phyloP scores from a whole-genome alignment of 768 basidiomycete genomes.

The Boletus rubroflammeus region DNA sequence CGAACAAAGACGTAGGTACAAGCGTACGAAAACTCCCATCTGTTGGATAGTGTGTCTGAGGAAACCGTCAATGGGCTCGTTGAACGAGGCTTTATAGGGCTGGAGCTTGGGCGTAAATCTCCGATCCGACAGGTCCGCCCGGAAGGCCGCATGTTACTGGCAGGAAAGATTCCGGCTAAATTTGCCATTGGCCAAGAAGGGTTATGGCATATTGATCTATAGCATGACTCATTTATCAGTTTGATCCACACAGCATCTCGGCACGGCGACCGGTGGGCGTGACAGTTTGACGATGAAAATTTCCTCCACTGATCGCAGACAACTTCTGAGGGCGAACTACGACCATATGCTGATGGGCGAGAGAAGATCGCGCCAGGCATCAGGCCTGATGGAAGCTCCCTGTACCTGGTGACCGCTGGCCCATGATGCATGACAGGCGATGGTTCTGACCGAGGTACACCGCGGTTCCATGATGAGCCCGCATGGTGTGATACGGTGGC shows the following conservation, averaged over 20 bases:
- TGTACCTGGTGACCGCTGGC: not conserved
- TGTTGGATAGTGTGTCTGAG: constrained; percentile 30
- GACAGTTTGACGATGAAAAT: not conserved
- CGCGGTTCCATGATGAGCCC: not conserved
- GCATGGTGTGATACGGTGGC: not conserved
- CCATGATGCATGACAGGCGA: not conserved
- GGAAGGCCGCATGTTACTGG: constrained; percentile 20
- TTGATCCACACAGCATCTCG: not conserved
- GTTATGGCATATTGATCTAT: constrained; percentile 8
- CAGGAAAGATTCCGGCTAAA: constrained; percentile 5
- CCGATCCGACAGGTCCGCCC: constrained; percentile 23
- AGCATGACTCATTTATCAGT: constrained; percentile 5
- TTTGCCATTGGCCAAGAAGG: constrained; percentile 19
- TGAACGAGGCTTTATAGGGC: constrained; percentile 20
- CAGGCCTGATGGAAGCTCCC: not conserved
- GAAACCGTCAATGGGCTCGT: not conserved
- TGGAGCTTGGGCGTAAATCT: constrained; percentile 18
- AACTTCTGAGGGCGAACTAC: not conserved
- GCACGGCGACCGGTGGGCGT: not conserved
- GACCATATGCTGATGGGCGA: not conserved
- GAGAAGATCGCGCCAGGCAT: not conserved
- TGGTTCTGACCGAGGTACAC: not conserved
- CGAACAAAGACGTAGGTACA: constrained; percentile 28
- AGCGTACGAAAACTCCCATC: constrained; percentile 32
- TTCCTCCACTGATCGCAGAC: not conserved